Percentiles rank a stretch among this genome's conserved stretches.
phyloP scores from a whole-genome alignment of 345 rosid genomes.

The Bruguiera sexangula region DNA sequence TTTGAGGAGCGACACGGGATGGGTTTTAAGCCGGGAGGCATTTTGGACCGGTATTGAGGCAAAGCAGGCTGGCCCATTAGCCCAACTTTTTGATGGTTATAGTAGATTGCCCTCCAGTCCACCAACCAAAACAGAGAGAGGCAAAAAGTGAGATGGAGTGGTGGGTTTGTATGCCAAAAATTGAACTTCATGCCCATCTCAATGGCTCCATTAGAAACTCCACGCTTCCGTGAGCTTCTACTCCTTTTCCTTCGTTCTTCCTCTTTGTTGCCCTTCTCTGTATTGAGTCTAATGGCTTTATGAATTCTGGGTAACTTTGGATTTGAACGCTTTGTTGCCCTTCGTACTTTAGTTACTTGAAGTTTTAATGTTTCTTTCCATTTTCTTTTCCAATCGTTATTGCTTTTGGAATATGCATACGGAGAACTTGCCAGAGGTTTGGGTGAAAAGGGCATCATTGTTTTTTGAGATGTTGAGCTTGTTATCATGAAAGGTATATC shows the following conservation, averaged over 20 bases:
- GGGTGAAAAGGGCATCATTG: constrained; percentile 65
- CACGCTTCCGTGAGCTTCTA: constrained; percentile 60
- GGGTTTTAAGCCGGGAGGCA: too few relatives aligned
- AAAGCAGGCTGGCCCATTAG: too few relatives aligned
- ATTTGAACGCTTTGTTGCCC: neutral
- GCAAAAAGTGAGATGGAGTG: constrained; percentile 36
- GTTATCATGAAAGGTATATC: constrained; percentile 75
- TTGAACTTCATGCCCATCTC: constrained; percentile 98
- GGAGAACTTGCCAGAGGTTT: constrained; percentile 80
- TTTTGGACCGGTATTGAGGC: too few relatives aligned
- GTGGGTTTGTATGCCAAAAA: constrained; percentile 67
- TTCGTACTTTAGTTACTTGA: neutral
- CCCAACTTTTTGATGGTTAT: too few relatives aligned
- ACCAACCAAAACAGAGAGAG: neutral
- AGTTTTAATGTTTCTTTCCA: neutral
- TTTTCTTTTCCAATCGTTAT: neutral
- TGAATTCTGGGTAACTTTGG: neutral
- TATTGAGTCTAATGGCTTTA: neutral
- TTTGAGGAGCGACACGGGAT: too few relatives aligned
- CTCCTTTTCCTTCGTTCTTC: neutral
- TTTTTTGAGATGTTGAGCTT: constrained; percentile 70
- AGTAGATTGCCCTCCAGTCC: neutral
- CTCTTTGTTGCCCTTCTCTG: neutral
- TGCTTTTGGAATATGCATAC: constrained; percentile 16
- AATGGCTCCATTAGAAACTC: constrained; percentile 88